These are phyloP conservation scores for Forsythia viridissima DNA, from an alignment of 257 asterid species.

Conservation along the genomic window DNA sequence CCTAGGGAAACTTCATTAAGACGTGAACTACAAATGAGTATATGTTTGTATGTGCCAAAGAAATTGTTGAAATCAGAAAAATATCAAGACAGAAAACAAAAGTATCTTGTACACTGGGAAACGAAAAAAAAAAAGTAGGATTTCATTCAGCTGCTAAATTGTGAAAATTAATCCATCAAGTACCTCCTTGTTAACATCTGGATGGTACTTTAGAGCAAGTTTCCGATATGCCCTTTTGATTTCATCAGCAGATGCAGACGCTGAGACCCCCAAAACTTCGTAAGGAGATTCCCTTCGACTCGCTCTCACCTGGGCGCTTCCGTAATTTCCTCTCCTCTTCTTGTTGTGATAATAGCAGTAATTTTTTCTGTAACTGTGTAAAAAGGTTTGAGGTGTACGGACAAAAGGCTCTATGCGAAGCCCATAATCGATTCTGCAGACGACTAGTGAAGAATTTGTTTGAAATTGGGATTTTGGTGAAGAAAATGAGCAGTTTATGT, in stretches of 20 bases:
- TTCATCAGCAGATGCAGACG: slow-evolving; percentile 69
- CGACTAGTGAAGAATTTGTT: slow-evolving; percentile 20
- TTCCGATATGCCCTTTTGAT: slow-evolving; percentile 88
- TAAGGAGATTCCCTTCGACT: slow-evolving; percentile 71
- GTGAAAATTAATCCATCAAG: not conserved
- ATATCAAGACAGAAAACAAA: not conserved
- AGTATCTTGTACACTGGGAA: not conserved
- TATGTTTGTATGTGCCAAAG: not conserved
- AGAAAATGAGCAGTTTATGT: slow-evolving; percentile 14
- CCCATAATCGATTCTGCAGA: slow-evolving; percentile 44
- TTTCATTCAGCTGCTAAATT: not conserved
- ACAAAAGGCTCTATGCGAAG: slow-evolving; percentile 30
- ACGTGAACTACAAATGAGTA: not conserved
- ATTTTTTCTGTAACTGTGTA: slow-evolving; percentile 23
- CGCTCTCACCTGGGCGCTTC: slow-evolving; percentile 44
- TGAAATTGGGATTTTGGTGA: slow-evolving; percentile 15
- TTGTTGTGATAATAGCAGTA: slow-evolving; percentile 11
- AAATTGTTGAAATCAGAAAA: not conserved
- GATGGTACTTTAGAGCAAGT: slow-evolving; percentile 92
- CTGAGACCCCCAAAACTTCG: slow-evolving; percentile 81
- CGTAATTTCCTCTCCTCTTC: slow-evolving; percentile 33
- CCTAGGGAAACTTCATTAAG: no score
- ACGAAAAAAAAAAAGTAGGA: not conserved
- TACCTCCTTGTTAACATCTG: slow-evolving; percentile 95
- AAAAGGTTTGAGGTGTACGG: slow-evolving; percentile 24